Evolutionary conservation across 768 basidiomycete genomes (phyloP).

Genomic region (Lactifluus pinguis): DNA sequence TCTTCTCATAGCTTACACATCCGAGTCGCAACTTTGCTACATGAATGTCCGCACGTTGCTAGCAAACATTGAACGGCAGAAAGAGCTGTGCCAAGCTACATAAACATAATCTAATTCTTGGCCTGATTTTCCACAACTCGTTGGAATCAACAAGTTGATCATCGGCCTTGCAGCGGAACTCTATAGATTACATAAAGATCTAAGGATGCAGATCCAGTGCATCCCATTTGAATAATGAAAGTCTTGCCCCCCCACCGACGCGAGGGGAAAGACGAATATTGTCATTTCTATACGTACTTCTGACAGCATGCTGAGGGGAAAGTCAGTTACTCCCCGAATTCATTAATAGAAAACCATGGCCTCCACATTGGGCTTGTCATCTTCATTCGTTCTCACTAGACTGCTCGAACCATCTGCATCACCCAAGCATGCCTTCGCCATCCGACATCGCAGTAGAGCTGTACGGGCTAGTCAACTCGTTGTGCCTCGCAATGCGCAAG

Average conservation of each 20-base stretch:
- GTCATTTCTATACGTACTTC: neutral
- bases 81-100: too few relatives aligned
- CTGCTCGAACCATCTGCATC: conserved; percentile 3
- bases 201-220: too few relatives aligned
- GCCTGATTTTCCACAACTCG: neutral
- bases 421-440: conserved; percentile 28
- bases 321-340: neutral
- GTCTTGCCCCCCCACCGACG: neutral
- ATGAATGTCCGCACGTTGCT: too few relatives aligned
- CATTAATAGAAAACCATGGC: neutral
- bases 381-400: neutral
- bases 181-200: neutral
- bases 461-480: conserved; percentile 28
- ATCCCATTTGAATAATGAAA: too few relatives aligned
- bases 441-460: conserved; percentile 29
- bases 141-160: neutral
- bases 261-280: neutral
- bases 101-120: neutral
- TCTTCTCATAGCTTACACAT: too few relatives aligned
- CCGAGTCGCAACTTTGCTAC: too few relatives aligned
- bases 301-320: neutral
- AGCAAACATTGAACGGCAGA: too few relatives aligned
- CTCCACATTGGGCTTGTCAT: neutral
- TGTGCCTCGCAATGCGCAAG: conserved; percentile 34
- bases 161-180: neutral